phyloP scores from a whole-genome alignment of 2,329 filamentous ascomycete species.

The Verticillium dahliae region DNA sequence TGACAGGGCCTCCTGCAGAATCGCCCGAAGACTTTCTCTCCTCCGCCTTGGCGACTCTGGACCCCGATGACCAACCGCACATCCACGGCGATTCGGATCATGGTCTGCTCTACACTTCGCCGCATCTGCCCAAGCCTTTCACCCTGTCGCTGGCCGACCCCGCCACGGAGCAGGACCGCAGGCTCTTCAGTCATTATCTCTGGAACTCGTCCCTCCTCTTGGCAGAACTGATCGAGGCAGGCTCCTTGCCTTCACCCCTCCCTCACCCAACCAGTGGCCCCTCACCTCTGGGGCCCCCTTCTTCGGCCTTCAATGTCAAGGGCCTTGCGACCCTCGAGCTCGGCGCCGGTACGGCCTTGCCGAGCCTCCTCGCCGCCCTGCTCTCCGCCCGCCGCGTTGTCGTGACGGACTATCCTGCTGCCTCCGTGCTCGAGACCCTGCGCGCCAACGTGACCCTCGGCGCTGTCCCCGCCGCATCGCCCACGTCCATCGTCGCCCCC shows the following conservation, averaged over 20 bases:
- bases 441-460: conserved; percentile 50
- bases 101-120: conserved; percentile 52
- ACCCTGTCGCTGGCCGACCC: conserved; percentile 40
- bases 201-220: conserved; percentile 61
- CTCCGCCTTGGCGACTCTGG: conserved; percentile 54
- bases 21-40: conserved; percentile 55
- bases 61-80: conserved; percentile 60
- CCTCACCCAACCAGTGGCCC: conserved; percentile 7
- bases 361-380: conserved; percentile 41
- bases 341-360: conserved; percentile 57
- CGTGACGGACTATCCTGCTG: conserved; percentile 63
- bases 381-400: conserved; percentile 43
- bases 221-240: conserved; percentile 48
- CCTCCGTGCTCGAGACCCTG: conserved; percentile 52
- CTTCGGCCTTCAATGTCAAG: conserved; percentile 36
- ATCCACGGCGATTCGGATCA: conserved; percentile 58
- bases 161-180: conserved; percentile 43
- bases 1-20: conserved; percentile 25
- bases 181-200: conserved; percentile 64
- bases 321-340: conserved; percentile 54
- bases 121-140: conserved; percentile 37
- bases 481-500: conserved; percentile 17
- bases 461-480: conserved; percentile 25
- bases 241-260: conserved; percentile 24
- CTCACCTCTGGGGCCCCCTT: conserved; percentile 4